Evolutionary conservation across 495 filamentous ascomycete genomes (phyloP), one percentile per base, ranked within the genome.

Genomic region (Alectoria sarmentosa): DNA sequence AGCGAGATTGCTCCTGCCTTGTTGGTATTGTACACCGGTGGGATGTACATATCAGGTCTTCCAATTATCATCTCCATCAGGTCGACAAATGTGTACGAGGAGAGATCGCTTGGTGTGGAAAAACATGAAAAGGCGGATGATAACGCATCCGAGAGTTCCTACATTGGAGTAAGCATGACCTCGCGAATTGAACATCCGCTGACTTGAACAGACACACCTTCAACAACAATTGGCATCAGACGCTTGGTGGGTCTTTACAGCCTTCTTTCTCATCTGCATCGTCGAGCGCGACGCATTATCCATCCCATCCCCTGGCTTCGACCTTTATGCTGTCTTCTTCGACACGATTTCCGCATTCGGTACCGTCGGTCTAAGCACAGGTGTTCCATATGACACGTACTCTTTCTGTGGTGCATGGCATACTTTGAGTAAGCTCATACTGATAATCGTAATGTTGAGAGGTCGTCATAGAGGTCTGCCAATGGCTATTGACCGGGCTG

Each of bases 211-310:
- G 41, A 60, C 37, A 0, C 58, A 60, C 13, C n/a, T 60, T 1
- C 58, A 60, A 60, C 42, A 21, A 21, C 58, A 60, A 28, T 15
- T 44, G 7, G 2, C 37, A 6, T 42, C 37, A 19, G 58, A 60
- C 23, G 28, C 41, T 0, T 60, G 58, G 37, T 60, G 37, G 37
- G 26, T 60, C 17, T 41, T 60, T 8, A 46, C 28, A 14, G 38
- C 0, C 41, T 41, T 41, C 37, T 60, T 60, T 38, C 58, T 60
- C 21, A 44, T 60, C 36, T 60, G 58, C 21, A 60, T 60, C 32
- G 23, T 60, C 8, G 58, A 60, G 37, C 58, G 58, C n/a, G 38
- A 37, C 37, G 41, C 58, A 10, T 17, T 46, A 5, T 30, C 41
- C 9, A 60, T 41, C 15, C 37, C 37, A 44, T 46, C 37, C 21